A percentile compares a stretch with the other conserved stretches of the same genome.
phyloP scores from a whole-genome alignment of 352 stramenopile species.

The Globisporangium cederbergense region DNA sequence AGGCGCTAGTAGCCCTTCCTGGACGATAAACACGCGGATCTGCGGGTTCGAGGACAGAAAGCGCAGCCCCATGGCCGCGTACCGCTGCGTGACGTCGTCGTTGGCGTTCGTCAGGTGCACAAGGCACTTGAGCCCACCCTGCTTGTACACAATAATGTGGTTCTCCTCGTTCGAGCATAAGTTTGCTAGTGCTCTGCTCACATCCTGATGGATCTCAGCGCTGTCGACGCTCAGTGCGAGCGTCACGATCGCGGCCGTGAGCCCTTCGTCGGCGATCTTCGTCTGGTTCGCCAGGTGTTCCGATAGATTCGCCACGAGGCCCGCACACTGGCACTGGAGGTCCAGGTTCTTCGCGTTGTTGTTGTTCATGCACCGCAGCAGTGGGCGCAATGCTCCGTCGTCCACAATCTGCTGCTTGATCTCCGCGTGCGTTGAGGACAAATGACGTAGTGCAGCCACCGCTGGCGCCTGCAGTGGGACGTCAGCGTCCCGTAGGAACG shows the following conservation, averaged over 20 bases:
- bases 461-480: slow-evolving; percentile 86
- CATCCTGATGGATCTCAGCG: slow-evolving; percentile 94
- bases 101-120: slow-evolving; percentile 84
- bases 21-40: slow-evolving; percentile 90
- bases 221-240: slow-evolving; percentile 74
- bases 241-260: slow-evolving; percentile 77
- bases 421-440: slow-evolving; percentile 69
- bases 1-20: slow-evolving; percentile 85
- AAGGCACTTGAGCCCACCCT: slow-evolving; percentile 90
- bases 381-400: slow-evolving; percentile 69
- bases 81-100: slow-evolving; percentile 93
- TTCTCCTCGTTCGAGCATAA: slow-evolving; percentile 94
- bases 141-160: slow-evolving; percentile 90
- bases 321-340: slow-evolving; percentile 91
- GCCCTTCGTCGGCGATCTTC: slow-evolving; percentile 89
- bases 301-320: slow-evolving; percentile 92
- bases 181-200: slow-evolving; percentile 90
- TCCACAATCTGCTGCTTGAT: slow-evolving; percentile 89
- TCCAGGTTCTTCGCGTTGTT: slow-evolving; percentile 83
- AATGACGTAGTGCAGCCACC: slow-evolving; percentile 89
- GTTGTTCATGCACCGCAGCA: slow-evolving; percentile 85
- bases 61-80: slow-evolving; percentile 92
- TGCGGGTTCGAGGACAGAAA: slow-evolving; percentile 94
- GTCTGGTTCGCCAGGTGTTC: slow-evolving; percentile 90
- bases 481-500: slow-evolving; percentile 87